Base-by-base conservation (phyloP, 2,329 filamentous ascomycete species). In the Emergomyces africanus region DNA sequence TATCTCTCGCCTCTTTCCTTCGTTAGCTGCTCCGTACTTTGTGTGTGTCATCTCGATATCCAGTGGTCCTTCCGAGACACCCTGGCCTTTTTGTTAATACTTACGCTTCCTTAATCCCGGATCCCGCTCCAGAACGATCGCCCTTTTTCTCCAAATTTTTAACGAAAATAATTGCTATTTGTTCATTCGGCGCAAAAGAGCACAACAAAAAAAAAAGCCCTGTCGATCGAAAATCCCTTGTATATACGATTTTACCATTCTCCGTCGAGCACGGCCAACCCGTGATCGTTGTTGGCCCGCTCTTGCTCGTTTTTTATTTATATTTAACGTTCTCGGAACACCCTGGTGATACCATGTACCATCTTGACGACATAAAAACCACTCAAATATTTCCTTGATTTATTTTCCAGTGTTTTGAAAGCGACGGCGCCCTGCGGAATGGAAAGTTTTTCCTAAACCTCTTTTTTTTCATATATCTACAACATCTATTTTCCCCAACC, bases 261-360 rank as follows among this genome's bases (percentile, higher is more conserved):
- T 44, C 25, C 23, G n/a, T 50, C 55, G 44, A 57, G 42, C 30
- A 25, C 33, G 18, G 5, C 33, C 42, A 50, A 23, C n/a, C 48
- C 8, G 5, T 33, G 23, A 9, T 9, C 25, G 25, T 50, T 18
- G 42, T 6, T n/a, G 18, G n/a, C n/a, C n/a, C 5, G 5, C 3
- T 30, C 14, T 15, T 49, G 12, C 8, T 6, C 20, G 14, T 5
- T 33, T 33, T 30, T 28, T 3, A 10, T 33, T 33, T 28, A 28
- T 30, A 49, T 49, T 30, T 50, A 3, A 28, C 23, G 28, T 42
- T 50, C 10, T 15, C 23, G 25, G 23, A 56, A 42, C 46, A 51
- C 51, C 56, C 46, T 58, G 56, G 46, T 58, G 56, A 58, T 58
- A 50, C 44, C 46, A 15, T 58, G 44, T 58, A 58, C 56, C 42